Base-by-base conservation (phyloP, 768 basidiomycete species). In the Termitomyces sp. region DNA sequence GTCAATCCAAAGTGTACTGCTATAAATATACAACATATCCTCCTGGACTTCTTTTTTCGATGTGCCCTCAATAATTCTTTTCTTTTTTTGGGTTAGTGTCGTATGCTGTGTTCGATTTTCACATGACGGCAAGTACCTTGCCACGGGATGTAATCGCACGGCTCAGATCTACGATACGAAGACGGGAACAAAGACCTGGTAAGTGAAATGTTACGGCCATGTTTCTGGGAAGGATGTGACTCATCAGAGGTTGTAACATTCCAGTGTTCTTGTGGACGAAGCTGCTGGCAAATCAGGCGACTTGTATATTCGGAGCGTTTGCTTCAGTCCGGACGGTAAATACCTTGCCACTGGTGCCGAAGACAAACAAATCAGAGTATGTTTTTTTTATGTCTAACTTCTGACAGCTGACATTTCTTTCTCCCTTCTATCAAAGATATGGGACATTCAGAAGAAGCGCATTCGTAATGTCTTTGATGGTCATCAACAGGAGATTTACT, bases 161-260 rank as follows among this genome's bases (percentile, higher is more conserved):
- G 94, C 95, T 20, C 96, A 97, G 73, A 94, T 99, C 61, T 98
- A 92, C 70, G 94, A 98, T 72, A 91, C 90, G 40, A 90, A 91
- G 76, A 91, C 94, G 1, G 96, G 96, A 0, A 71, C 68, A 10
- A 93, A 92, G 75, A 91, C 87, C 20, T 92, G 91, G 95, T 95
- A 68, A 63, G 89, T 55, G 42, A 6, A 49, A 36, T 48, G 42
- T 25, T 54, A 36, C 11, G 31, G 5, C 36, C 57, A 48, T 61
- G 56, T 47, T 55, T 32, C 53, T 60, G 63, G 49, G 60, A 59
- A 47, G 29, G 38, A 31, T 20, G 48, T 61, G 61, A 37, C 32
- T 60, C 53, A 63, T 43, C 57, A 55, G 38, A 40, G 15, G 15
- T 42, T 14, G 42, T 38, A 47, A 34, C 11, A 38, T 38, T 43